Evolutionary conservation across 1,284 basidiomycete genomes (phyloP), one percentile per base, ranked within the genome.

Genomic region (Chiua sp.): DNA sequence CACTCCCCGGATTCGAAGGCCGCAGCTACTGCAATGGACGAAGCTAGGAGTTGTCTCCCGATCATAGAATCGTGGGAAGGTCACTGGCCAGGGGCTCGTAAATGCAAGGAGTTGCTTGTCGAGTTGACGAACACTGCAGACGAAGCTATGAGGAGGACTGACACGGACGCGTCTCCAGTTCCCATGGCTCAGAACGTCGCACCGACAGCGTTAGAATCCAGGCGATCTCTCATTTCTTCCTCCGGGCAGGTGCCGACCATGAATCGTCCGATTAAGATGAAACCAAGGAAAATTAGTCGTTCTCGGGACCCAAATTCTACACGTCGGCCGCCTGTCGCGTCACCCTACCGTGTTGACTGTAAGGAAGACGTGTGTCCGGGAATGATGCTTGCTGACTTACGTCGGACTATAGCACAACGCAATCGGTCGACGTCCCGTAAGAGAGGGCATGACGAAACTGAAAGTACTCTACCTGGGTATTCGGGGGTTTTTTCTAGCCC

Each of bases 81-180:
- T 2, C 84, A 87, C 55, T 96, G 94, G 94, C 93, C 93, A 22
- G 93, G 93, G 23, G 92, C 92, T 59, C 83, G 86, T 50, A 94
- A 95, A 76, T 91, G 93, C 79, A 93, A 88, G 73, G 90, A 93
- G 65, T 75, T 92, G 30, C 82, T 92, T 51, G 77, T 82, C 50
- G 91, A 92, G 63, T 78, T 92, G 54, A 82, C 84, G 33, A 85
- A 76, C 51, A 92, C 88, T 7, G 87, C 90, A 4, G 83, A 76
- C 51, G 87, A 90, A 57, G 90, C 88, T 47, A 86, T 91, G 53
- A 74, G 74, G 28, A 78, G 80, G 63, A 70, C 71, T 30, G 64
- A 67, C 15, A 66, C 60, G 53, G 72, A 72, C 7, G 26, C 66
- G 48, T 59, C 72, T 10, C 68, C 66, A 37, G 55, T 72, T 56